Evolutionary conservation across 345 rosid genomes (phyloP), one percentile per base, ranked within the genome.

Genomic region (Pelargonium nanum): DNA sequence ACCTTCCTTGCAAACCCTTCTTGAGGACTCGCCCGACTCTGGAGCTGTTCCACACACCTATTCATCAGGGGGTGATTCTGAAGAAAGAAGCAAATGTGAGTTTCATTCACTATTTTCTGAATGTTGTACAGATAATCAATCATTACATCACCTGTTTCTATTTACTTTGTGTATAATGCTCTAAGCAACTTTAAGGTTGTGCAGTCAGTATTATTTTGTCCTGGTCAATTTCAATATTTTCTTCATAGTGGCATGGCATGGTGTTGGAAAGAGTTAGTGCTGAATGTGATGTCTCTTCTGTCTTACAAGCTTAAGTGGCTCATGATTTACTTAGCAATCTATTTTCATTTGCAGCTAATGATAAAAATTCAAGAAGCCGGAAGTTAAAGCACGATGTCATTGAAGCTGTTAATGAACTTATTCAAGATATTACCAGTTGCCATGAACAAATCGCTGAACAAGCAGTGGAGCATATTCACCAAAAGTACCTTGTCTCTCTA

Each of bases 401-500:
- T 65, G 99, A 94, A 80, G 89, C 95, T 17, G 89, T 90, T 60
- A 94, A 94, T 68, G 96, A 90, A 58, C 96, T 94, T 69, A 83
- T 94, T 70, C 87, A 77, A 58, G 99, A 90, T 63, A 88, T 90
- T 68, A 63, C 73, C 65, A 85, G 90, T 53, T 94, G 97, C 72
- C 96, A 90, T 68, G 99, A 94, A 68, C 96, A 83, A 84, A 94
- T 94, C 51, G 95, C 99, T 28, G 97, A 94, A 75, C 99, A 94
- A 77, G 99, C 99, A 9, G 80, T 94, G 61, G 99, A 90, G 79
- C 99, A 94, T 77, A 94, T 90, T 71, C 99, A 94, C 80, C 99
- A 94, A 32, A 90, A 94, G 97, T 94, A 94, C 53, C 34, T 67
- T 22, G 5, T 40, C 16, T 40, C 48, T n/a, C 26, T 58, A 58